Evolutionary conservation across 129 eudicot species (phyloP), one percentile per base, ranked within the genome.

Genomic region (Lactuca saligna): DNA sequence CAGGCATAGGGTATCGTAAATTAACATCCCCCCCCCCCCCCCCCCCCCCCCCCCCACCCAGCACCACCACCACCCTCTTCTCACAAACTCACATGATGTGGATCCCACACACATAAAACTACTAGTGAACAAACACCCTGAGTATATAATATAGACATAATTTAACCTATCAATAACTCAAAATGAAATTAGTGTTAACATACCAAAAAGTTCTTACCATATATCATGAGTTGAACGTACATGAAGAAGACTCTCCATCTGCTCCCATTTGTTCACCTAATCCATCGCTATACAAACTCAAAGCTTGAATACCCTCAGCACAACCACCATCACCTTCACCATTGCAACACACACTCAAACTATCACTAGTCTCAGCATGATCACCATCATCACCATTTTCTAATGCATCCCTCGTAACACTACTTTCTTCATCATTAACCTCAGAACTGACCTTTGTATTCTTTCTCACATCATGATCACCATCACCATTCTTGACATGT

Each of bases 341-440:
- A 11, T 44, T 17, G 54, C 42, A 46, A 66, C 13, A 46, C 17
- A 34, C 9, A 35, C 64, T 57, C 58, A 37, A 35, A 58, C 48
- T 20, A 20, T 68, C 42, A 75, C 57, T 44, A 38, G 41, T 64
- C 55, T 55, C 48, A 35, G 39, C 5, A 63, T 42, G 17, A 50
- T 32, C 62, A 61, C 53, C 62, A 61, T 53, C 77, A 16, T 58
- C 61, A 15, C 32, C 62, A 59, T 66, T 59, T 66, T 29, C 17
- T 61, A 50, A 17, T 4, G 42, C 72, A 66, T 32, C 57, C 10
- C 32, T 41, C 54, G 9, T 56, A 39, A 8, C 56, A 48, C 48
- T 46, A 35, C 5, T 29, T 15, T 68, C 38, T 61, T 42, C 55
- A 58, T 1, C 66, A 25, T 58, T 70, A 46, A 46, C 15, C 49